Evolutionary conservation across 2,329 filamentous ascomycete species (phyloP), one percentile per base, ranked within the genome.

Genomic region (Amauroascus verrucosus): DNA sequence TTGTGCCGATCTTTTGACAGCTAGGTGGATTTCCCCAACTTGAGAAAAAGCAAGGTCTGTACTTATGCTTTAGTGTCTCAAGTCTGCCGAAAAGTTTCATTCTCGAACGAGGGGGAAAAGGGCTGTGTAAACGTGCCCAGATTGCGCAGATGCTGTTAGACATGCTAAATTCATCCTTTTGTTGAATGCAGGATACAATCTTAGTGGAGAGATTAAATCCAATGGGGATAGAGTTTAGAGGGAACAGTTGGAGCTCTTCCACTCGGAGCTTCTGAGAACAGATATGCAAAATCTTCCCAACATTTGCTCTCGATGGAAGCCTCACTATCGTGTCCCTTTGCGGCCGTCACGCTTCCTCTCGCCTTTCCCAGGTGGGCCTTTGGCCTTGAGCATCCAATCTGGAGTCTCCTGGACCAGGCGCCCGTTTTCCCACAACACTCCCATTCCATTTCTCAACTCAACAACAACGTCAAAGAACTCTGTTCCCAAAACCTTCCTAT

Each of bases 381-480:
- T 61, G 37, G 69, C 71, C 53, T 49, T 73, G 58, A 55, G 72
- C 68, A 72, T 67, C 53, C 65, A 61, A 50, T 63, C 70, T 14
- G 72, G 71, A 50, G 72, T 57, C 54, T 75, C 80, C 76, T 64
- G 77, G 71, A 64, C 67, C 52, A 69, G 69, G 58, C 75, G 76
- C 22, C 86, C 72, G 0, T 70, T 74, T 45, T 75, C 72, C 50
- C 86, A 88, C 61, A 91, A 71, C 63, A 89, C 82, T 8, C 83
- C 76, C 62, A 80, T 72, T 0, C 89, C 89, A 60, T 84, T 77
- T 65, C 79, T 79, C 77, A 88, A 84, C 61, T 95, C 71, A 44
- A 86, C 72, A 0, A 91, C 89, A 63, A 80, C 77, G 70, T 79
- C 78, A 63, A 94, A 91, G 64, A 84, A 88, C 61, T 77, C 75